A percentile compares a stretch with the other conserved stretches of the same genome.
phyloP scores from a whole-genome alignment of 2,329 filamentous ascomycete genomes.

The Ophiostoma piceae region DNA sequence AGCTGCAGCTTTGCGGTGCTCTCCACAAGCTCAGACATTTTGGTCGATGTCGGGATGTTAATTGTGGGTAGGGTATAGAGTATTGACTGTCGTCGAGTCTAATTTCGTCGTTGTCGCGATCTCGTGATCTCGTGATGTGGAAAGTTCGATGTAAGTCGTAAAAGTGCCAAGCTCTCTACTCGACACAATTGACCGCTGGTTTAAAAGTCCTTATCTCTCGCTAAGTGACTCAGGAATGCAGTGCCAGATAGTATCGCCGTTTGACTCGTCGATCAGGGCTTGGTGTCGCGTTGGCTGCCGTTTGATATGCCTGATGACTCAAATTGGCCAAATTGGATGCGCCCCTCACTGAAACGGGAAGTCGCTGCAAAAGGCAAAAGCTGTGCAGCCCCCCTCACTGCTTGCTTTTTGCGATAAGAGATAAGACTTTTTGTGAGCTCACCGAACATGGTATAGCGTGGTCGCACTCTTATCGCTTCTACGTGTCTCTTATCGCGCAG shows the following conservation, averaged over 20 bases:
- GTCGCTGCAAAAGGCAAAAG: constrained; percentile 15
- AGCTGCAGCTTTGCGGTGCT: constrained; percentile 54
- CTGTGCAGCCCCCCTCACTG: constrained; percentile 15
- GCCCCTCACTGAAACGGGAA: constrained; percentile 15
- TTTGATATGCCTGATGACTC: constrained; percentile 18
- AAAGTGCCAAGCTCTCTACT: not conserved
- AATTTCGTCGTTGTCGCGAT: not conserved
- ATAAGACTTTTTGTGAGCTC: constrained; percentile 16
- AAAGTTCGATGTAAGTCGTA: not conserved
- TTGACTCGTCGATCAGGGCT: not conserved
- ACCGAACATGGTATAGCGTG: constrained; percentile 18
- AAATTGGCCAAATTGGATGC: constrained; percentile 5
- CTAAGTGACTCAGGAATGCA: not conserved
- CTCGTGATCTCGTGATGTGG: not conserved
- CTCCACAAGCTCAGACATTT: constrained; percentile 45
- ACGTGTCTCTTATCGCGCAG: not conserved
- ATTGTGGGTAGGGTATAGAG: not conserved
- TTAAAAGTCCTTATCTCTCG: not conserved
- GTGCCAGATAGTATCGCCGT: not conserved
- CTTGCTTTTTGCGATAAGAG: constrained; percentile 19
- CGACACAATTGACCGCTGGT: not conserved
- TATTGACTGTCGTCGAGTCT: not conserved
- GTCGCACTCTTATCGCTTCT: not conserved
- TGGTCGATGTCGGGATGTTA: not conserved
- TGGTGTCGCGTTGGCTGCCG: not conserved